Evolutionary conservation across 2,329 filamentous ascomycete species (phyloP), one percentile per base, ranked within the genome.

Genomic region (Fusarium sp.): DNA sequence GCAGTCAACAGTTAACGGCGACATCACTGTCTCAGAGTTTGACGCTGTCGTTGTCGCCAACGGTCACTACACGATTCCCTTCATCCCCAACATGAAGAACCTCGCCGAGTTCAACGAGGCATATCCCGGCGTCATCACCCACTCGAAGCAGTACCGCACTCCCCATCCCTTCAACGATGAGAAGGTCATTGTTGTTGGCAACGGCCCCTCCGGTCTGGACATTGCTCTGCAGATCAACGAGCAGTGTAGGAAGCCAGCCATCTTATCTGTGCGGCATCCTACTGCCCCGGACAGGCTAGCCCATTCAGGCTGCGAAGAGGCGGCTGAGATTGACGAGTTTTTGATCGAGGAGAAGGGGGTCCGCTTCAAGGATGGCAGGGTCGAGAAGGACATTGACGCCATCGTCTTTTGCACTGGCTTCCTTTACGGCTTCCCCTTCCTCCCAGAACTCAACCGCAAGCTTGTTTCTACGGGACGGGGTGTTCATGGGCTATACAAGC

Each of bases 391-490:
- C 36, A 82, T 98, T 64, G 95, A 98, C 77, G 88, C 90, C 2
- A 84, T 98, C 7, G 80, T 98, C 31, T 98, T 96, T 81, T 95
- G 94, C 80, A 98, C 96, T 0, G 96, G 96, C 0, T 98, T 97
- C 78, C 89, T 97, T 65, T 98, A 94, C 82, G 91, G 92, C 6
- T 93, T 93, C 66, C 94, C 95, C 0, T 98, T 98, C 78, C 80
- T 92, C 6, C 79, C 80, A 14, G 79, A 82, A 3, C 73, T 89
- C 6, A 77, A 83, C 16, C 82, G 80, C 11, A 85, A 89, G 0
- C 79, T 94, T 2, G 87, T 95, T 64, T 91, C 89, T 0, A 88
- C 91, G 63, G 95, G 95, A 1, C 88, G 87, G 36, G 88, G 93
- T 31, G 91, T 95, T 1, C 85, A 91, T 69, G 90, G 92, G 36